Evolutionary conservation across 108 stramenopile genomes (phyloP).

Genomic region (Nitzschia palea): DNA sequence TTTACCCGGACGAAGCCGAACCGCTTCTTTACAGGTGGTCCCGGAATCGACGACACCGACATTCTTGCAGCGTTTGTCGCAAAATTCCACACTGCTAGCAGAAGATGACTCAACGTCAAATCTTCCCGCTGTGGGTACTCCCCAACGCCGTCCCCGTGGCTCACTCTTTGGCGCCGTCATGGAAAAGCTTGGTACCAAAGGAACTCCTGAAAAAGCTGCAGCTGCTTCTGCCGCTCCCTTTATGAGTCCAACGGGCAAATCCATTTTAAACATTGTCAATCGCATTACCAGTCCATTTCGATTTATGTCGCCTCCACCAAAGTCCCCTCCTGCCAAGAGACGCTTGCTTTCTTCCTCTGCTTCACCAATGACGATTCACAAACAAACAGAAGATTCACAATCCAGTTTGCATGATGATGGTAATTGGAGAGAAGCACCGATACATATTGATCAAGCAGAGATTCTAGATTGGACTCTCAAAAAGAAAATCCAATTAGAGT

Average conservation of each 20-base stretch:
- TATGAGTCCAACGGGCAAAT: slow-evolving; percentile 36
- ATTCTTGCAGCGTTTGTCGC: not conserved
- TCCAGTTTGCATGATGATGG: slow-evolving; percentile 15
- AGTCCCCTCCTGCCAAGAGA: no score
- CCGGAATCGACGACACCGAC: not conserved
- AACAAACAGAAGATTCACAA: slow-evolving; percentile 1
- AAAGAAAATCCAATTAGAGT: not conserved
- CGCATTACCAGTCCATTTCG: slow-evolving; percentile 35
- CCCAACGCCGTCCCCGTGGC: not conserved
- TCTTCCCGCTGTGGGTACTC: not conserved
- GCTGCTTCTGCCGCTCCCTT: not conserved
- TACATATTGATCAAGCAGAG: slow-evolving; percentile 11
- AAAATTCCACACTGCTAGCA: not conserved
- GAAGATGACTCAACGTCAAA: not conserved
- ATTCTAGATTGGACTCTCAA: slow-evolving; percentile 10
- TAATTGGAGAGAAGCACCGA: slow-evolving; percentile 30
- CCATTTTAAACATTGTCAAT: slow-evolving; percentile 34
- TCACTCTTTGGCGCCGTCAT: slow-evolving; percentile 42
- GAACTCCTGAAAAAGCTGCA: not conserved
- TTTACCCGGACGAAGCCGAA: slow-evolving; percentile 4
- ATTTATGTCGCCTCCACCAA: slow-evolving; percentile 28
- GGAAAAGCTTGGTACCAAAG: slow-evolving; percentile 8
- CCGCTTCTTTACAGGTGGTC: not conserved
- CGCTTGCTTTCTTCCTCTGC: not conserved
- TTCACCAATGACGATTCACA: not conserved